Evolutionary conservation across 1,284 basidiomycete species (phyloP).

Genomic region (Neolentinus lepideus): DNA sequence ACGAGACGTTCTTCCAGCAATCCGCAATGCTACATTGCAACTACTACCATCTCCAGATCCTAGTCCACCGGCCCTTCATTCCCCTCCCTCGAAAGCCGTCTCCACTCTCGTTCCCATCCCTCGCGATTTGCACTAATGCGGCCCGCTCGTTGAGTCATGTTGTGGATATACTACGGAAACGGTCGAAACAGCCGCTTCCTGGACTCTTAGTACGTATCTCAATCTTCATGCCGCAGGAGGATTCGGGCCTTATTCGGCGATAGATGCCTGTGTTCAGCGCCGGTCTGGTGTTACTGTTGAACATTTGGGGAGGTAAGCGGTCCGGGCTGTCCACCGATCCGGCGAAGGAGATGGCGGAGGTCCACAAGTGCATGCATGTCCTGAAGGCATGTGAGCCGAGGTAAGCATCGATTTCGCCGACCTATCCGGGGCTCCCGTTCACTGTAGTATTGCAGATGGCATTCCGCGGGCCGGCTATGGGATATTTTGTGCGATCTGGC

Average conservation of each 20-base stretch:
- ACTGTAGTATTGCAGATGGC: not conserved
- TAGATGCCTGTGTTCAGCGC: slow-evolving; percentile 41
- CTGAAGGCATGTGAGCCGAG: slow-evolving; percentile 45
- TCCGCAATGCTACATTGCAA: slow-evolving; percentile 45
- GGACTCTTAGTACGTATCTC: not conserved
- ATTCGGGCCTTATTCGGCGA: not conserved
- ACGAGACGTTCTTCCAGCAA: slow-evolving; percentile 43
- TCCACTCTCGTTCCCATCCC: slow-evolving; percentile 41
- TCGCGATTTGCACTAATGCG: slow-evolving; percentile 60
- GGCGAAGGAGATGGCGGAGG: slow-evolving; percentile 60
- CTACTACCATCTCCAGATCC: slow-evolving; percentile 51
- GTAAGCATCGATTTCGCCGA: slow-evolving; percentile 14
- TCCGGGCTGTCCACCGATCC: slow-evolving; percentile 47
- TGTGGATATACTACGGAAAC: slow-evolving; percentile 44
- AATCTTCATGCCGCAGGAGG: not conserved
- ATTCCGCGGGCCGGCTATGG: slow-evolving; percentile 13
- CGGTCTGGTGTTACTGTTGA: slow-evolving; percentile 63
- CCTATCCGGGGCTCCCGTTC: not conserved
- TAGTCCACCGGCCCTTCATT: slow-evolving; percentile 59
- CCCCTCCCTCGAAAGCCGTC: slow-evolving; percentile 38
- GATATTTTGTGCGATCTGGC: slow-evolving; percentile 65
- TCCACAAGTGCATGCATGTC: slow-evolving; percentile 63
- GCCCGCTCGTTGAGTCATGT: slow-evolving; percentile 60
- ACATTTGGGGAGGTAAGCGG: slow-evolving; percentile 66
- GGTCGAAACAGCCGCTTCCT: slow-evolving; percentile 10